phyloP scores from a whole-genome alignment of 176 grass and related monocot species.

The Oryza coarctata region DNA sequence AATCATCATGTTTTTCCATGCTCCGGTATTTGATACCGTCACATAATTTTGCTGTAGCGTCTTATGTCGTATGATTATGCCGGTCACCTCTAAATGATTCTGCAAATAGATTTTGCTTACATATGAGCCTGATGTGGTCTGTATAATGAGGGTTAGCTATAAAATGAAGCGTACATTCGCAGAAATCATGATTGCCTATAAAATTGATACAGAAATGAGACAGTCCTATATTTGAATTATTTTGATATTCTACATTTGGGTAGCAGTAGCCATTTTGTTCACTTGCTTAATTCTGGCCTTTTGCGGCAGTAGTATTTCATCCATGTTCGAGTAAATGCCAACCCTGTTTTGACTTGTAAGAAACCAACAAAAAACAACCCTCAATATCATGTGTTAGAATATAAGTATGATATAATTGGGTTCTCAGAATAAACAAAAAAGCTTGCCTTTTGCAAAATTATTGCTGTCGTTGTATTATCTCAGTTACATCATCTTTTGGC shows the following conservation, averaged over 20 bases:
- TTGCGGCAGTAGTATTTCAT: not conserved
- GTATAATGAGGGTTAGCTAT: not conserved
- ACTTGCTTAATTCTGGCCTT: conserved; percentile 5
- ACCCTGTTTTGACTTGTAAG: conserved; percentile 16
- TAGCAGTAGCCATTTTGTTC: not conserved
- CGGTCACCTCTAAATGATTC: not conserved
- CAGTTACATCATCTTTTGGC: conserved; percentile 15
- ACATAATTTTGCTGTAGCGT: conserved; percentile 20
- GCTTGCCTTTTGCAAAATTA: not conserved
- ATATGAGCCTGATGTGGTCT: not conserved
- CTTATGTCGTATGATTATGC: conserved; percentile 22
- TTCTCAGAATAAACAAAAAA: not conserved
- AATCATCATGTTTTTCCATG: conserved; percentile 19
- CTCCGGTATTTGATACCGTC: not conserved
- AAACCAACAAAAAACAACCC: conserved; percentile 3
- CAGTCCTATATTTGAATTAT: not conserved
- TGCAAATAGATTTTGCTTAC: not conserved
- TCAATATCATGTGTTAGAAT: not conserved
- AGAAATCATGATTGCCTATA: not conserved
- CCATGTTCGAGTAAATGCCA: not conserved
- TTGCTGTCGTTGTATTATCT: not conserved
- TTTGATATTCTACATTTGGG: not conserved
- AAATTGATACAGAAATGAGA: not conserved
- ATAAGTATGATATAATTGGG: not conserved
- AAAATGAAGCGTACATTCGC: not conserved